phyloP scores from a whole-genome alignment of 768 basidiomycete species.

The Mycena maculata region DNA sequence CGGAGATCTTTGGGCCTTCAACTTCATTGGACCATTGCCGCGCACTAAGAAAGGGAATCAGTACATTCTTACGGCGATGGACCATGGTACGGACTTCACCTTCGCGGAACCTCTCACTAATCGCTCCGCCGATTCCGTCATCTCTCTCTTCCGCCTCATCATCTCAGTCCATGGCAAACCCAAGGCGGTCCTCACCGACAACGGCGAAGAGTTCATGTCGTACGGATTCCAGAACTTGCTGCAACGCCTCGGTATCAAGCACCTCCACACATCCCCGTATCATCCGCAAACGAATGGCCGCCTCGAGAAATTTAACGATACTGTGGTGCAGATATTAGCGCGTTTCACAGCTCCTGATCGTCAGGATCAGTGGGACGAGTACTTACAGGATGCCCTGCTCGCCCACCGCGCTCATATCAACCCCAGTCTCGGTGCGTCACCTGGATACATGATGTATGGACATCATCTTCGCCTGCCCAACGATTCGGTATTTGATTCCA shows the following conservation, averaged over 20 bases:
- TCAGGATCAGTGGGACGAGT: conserved; percentile 33
- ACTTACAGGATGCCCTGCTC: conserved; percentile 35
- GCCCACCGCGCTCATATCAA: conserved; percentile 34
- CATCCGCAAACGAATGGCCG: conserved; percentile 8
- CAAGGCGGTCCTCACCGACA: conserved; percentile 37
- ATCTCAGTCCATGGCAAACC: no score
- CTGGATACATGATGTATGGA: conserved; percentile 33
- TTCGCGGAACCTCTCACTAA: conserved; percentile 10
- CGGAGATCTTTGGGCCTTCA: conserved; percentile 35
- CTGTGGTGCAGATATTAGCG: conserved; percentile 29
- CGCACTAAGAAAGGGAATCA: conserved; percentile 31
- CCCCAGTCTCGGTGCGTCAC: conserved; percentile 24
- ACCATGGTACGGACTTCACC: conserved; percentile 29
- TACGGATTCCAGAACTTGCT: conserved; percentile 29
- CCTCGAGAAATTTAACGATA: conserved; percentile 10
- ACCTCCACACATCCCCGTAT: conserved; percentile 33
- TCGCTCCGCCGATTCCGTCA: no score
- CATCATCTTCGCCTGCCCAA: conserved; percentile 30
- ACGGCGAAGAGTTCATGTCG: conserved; percentile 38
- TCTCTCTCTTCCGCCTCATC: no score
- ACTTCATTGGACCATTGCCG: conserved; percentile 36
- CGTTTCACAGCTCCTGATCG: no score
- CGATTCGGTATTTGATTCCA: conserved; percentile 27
- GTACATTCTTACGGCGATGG: conserved; percentile 36
- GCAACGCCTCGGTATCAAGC: conserved; percentile 26